phyloP scores from a whole-genome alignment of 208 protist species.

The Strigomonas culicis region DNA sequence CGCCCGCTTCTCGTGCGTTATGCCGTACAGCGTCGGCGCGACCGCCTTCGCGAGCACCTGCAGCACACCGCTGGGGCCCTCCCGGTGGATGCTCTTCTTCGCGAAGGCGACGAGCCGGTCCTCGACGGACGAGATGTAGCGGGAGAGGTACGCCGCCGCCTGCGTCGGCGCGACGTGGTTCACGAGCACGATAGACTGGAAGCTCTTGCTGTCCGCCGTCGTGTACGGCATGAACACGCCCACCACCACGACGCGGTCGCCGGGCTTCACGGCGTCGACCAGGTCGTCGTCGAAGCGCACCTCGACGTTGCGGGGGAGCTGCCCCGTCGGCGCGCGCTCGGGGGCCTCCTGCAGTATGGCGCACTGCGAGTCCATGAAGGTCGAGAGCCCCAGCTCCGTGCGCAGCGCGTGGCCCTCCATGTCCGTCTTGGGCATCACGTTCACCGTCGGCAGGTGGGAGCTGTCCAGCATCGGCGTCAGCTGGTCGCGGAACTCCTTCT shows the following conservation, averaged over 20 bases:
- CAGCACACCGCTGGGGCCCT: conserved; percentile 76
- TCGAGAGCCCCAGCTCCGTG: conserved; percentile 97
- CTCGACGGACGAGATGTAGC: conserved; percentile 43
- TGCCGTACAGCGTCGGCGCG: conserved; percentile 98
- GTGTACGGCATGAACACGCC: conserved; percentile 96
- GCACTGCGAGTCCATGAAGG: conserved; percentile 96
- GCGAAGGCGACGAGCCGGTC: conserved; percentile 77
- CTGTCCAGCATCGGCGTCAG: conserved; percentile 90
- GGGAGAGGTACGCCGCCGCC: conserved; percentile 43
- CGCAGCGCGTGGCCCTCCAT: conserved; percentile 94
- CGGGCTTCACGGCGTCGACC: conserved; percentile 96
- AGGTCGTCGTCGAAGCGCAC: conserved; percentile 97
- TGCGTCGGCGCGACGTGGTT: conserved; percentile 88
- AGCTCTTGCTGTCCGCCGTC: conserved; percentile 71
- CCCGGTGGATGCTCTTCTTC: conserved; percentile 45
- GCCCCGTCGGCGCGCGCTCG: conserved; percentile 96
- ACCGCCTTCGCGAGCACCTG: conserved; percentile 86
- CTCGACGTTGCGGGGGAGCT: conserved; percentile 98
- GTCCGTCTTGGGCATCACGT: conserved; percentile 92
- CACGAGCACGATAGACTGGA: conserved; percentile 93
- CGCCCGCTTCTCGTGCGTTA: conserved; percentile 95
- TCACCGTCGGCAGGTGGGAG: conserved; percentile 85
- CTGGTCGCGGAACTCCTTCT: conserved; percentile 94
- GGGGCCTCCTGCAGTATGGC: conserved; percentile 97
- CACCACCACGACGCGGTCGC: conserved; percentile 93